These are phyloP conservation scores for Triangularia verruculosa DNA, from an alignment of 2,329 filamentous ascomycete species.

Conservation along the genomic window DNA sequence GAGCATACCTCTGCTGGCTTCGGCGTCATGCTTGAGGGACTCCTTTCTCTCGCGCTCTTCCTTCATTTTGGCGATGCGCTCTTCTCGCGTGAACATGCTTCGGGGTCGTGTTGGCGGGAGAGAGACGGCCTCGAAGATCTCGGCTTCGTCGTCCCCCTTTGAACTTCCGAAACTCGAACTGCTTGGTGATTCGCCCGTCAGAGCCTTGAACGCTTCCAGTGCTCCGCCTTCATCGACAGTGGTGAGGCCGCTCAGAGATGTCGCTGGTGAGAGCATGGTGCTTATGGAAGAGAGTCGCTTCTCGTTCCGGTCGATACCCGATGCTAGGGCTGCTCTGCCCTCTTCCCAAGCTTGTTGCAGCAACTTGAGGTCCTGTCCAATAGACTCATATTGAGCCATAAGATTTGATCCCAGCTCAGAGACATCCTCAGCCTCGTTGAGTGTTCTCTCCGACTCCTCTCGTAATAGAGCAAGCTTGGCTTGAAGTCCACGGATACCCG, in stretches of 20 bases:
- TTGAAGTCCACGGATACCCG: conserved; percentile 86
- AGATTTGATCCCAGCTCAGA: conserved; percentile 75
- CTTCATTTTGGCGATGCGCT: conserved; percentile 82
- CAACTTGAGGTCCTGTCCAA: conserved; percentile 79
- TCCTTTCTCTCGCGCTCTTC: conserved; percentile 79
- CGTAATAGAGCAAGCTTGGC: conserved; percentile 90
- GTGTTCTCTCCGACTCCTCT: conserved; percentile 78
- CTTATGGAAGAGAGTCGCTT: conserved; percentile 64
- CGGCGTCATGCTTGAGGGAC: conserved; percentile 66
- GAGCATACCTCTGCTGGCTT: conserved; percentile 86
- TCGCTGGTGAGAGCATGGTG: conserved; percentile 55
- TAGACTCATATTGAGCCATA: conserved; percentile 89
- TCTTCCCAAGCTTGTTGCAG: conserved; percentile 83
- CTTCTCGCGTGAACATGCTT: conserved; percentile 74
- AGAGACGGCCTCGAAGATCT: conserved; percentile 90
- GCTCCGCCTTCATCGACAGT: conserved; percentile 53
- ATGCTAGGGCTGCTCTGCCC: conserved; percentile 77
- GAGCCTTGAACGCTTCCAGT: conserved; percentile 66
- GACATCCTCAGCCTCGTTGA: conserved; percentile 71
- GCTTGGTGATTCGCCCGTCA: conserved; percentile 67
- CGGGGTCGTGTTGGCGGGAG: conserved; percentile 62
- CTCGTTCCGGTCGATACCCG: conserved; percentile 78
- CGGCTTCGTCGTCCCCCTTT: conserved; percentile 64
- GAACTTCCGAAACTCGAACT: conserved; percentile 49
- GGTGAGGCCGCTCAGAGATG: conserved; percentile 65